Evolutionary conservation across 495 filamentous ascomycete genomes (phyloP), one percentile per base, ranked within the genome.

Genomic region (Delitschia confertaspora): DNA sequence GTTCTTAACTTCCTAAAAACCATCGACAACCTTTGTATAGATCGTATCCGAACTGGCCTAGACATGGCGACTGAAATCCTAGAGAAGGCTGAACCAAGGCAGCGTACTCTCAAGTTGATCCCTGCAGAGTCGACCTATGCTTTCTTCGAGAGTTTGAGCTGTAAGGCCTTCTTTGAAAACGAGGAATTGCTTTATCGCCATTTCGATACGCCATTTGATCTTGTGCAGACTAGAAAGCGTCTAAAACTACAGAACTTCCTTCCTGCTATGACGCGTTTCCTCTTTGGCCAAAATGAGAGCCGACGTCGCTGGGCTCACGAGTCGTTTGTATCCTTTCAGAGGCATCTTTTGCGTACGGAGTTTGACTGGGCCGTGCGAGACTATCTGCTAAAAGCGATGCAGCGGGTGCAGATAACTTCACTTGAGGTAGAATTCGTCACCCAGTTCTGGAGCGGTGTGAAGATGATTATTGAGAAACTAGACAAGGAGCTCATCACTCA

Each of bases 331-430:
- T 73, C 74, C 39, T 75, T 76, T 36, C 56, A 65, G 9, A 60
- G 72, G 2, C 67, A 67, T 13, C 71, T 86, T 6, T 76, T 76
- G 0, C 60, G 66, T 8, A 63, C 74, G 19, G 82, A 88, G 45
- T 95, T 93, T 57, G 82, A 91, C 20, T 87, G 84, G 80, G 82
- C 82, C 1, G 72, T 94, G 25, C 73, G 75, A 26, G 79, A 80
- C 41, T 73, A 73, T 9, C 71, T 95, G 17, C 50, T 58, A 8
- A 36, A 52, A 7, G 63, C 64, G 3, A 57, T 71, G 48, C 51
- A 47, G 18, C 53, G 51, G 19, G 60, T 68, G 33, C 70, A 70
- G 45, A 63, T 62, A 26, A 20, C 32, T 4, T 38, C 41, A 4
- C 56, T 66, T 4, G 70, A 78, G 40, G 38, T 69, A 26, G 53